These are phyloP conservation scores for Eucalyptus cloeziana DNA, from an alignment of 345 rosid species.

Conservation along the genomic window DNA sequence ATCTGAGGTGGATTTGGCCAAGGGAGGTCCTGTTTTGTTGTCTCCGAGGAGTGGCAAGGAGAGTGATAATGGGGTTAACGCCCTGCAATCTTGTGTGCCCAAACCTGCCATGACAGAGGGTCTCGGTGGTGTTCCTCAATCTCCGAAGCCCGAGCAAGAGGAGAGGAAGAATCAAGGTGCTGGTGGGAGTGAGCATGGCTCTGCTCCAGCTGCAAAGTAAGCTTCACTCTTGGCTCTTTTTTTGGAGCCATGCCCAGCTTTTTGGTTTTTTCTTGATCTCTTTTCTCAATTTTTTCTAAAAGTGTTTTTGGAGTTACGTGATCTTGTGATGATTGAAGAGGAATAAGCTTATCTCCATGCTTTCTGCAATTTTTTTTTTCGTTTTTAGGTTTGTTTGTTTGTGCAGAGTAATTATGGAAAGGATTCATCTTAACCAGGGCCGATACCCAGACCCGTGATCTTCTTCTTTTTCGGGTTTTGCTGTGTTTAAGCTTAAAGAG, in stretches of 20 bases:
- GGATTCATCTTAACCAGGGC: not conserved
- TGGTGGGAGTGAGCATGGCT: constrained; percentile 18
- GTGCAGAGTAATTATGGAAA: not conserved
- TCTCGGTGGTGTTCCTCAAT: constrained; percentile 10
- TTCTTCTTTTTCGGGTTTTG: not conserved
- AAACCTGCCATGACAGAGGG: constrained; percentile 11
- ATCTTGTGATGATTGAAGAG: not conserved
- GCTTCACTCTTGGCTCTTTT: not conserved
- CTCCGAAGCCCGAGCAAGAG: constrained; percentile 19
- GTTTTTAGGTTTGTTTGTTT: not conserved
- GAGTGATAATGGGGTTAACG: not conserved
- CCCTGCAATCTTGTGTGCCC: constrained; percentile 6
- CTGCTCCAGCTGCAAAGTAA: constrained; percentile 59
- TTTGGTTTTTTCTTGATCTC: not conserved
- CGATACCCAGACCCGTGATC: not conserved
- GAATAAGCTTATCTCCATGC: not conserved
- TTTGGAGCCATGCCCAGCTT: not conserved
- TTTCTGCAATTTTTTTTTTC: not conserved
- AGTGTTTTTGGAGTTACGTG: not conserved
- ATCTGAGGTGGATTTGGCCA: constrained; percentile 19
- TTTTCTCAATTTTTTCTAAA: not conserved
- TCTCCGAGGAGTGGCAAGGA: constrained; percentile 19
- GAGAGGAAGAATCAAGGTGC: constrained; percentile 2
- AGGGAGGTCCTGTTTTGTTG: constrained; percentile 1
- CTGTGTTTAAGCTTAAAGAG: not conserved